A percentile compares a stretch with the other conserved stretches of the same genome.
These are phyloP conservation scores for Colletotrichum sp. DNA, from an alignment of 2,329 filamentous ascomycete genomes.

Conservation along the genomic window DNA sequence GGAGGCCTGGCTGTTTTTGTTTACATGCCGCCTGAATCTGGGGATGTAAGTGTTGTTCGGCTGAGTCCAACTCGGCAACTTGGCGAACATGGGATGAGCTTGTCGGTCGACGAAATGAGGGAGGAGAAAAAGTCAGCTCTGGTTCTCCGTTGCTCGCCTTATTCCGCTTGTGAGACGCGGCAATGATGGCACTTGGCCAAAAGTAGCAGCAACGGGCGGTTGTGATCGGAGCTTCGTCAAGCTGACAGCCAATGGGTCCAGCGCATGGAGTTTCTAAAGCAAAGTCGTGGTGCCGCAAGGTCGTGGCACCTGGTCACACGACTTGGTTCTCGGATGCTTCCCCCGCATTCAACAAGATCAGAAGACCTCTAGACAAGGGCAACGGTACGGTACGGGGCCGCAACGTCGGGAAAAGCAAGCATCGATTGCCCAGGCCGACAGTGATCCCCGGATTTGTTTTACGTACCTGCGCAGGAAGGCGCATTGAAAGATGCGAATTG, in stretches of 20 bases:
- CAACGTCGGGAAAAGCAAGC: constrained; percentile 17
- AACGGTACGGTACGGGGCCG: constrained; percentile 4
- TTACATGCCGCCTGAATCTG: background rate
- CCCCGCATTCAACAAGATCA: constrained; percentile 20
- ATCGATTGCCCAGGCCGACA: background rate
- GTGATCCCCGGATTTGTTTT: background rate
- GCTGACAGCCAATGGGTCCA: background rate
- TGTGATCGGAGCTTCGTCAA: constrained; percentile 5
- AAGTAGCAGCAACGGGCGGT: background rate
- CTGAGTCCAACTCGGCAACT: background rate
- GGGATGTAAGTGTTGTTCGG: background rate
- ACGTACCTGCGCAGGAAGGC: background rate
- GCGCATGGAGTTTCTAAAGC: background rate
- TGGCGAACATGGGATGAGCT: background rate
- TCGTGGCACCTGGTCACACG: constrained; percentile 16
- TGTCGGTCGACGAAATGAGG: background rate
- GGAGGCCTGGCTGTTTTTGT: background rate
- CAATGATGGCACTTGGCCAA: background rate
- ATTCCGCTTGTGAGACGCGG: background rate
- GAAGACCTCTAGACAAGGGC: constrained; percentile 18
- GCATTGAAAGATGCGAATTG: background rate
- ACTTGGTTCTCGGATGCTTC: constrained; percentile 20
- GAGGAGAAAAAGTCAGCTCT: background rate
- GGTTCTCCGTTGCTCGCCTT: background rate
- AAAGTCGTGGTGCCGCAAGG: constrained; percentile 12